phyloP scores from a whole-genome alignment of 108 stramenopile species.

The Schizochytrium sp. region DNA sequence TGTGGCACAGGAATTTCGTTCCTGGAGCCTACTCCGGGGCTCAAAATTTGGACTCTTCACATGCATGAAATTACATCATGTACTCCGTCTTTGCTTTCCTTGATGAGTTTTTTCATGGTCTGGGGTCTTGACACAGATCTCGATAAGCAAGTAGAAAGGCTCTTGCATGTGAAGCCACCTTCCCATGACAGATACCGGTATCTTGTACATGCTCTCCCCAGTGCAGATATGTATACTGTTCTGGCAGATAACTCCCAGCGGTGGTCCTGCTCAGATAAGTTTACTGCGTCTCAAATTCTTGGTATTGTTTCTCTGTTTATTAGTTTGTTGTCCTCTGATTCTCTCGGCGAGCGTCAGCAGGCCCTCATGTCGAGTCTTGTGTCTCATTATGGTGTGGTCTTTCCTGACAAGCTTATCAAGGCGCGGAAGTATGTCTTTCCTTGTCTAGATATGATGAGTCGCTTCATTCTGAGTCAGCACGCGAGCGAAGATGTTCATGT shows the following conservation, averaged over 20 bases:
- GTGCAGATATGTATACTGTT: background rate
- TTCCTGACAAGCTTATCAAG: background rate
- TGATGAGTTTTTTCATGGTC: conserved; percentile 45
- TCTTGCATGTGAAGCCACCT: background rate
- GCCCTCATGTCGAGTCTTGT: conserved; percentile 50
- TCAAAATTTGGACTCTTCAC: conserved; percentile 47
- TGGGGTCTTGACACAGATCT: conserved; percentile 30
- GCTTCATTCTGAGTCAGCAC: background rate
- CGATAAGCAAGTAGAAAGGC: background rate
- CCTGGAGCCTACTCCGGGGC: background rate
- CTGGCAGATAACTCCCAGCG: conserved; percentile 8
- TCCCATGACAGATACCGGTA: background rate
- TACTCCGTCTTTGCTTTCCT: conserved; percentile 31
- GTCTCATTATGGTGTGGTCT: conserved; percentile 52
- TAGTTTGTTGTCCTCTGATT: conserved; percentile 34
- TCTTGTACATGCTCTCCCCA: conserved; percentile 8
- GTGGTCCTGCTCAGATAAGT: conserved; percentile 18
- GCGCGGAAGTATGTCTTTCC: conserved; percentile 23
- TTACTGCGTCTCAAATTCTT: conserved; percentile 32
- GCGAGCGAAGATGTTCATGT: conserved; percentile 57
- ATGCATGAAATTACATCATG: conserved; percentile 14
- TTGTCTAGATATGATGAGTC: conserved; percentile 31
- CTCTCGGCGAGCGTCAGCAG: conserved; percentile 57
- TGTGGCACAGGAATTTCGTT: background rate
- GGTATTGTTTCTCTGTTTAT: conserved; percentile 56